Evolutionary conservation across 1,139 yeast genomes (phyloP), one percentile per base, ranked within the genome.

Genomic region (Suzukiozyma palmioleophila): DNA sequence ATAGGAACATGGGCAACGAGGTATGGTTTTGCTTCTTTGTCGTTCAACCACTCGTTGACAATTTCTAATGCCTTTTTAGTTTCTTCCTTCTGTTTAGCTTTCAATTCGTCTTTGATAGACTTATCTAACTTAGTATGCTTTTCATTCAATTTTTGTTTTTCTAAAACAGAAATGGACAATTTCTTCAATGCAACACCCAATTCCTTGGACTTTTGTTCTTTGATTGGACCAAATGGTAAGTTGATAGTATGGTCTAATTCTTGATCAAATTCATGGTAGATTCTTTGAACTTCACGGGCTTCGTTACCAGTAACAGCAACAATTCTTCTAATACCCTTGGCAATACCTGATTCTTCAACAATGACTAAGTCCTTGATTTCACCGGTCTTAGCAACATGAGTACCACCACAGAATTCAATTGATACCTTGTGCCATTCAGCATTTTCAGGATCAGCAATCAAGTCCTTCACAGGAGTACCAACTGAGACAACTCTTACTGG

Each of bases 341-440:
- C 97, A 62, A 92, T 92, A 66, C 98, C 98, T 47, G 89, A 79
- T 67, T 92, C 99, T 72, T 92, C 99, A 49, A 84, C 72, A 41
- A 92, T 77, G 33, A 92, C 86, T 50, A 92, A 79, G 53, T 86
- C 92, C 64, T 89, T 89, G 60, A 92, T 94, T 48, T 92, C 98
- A 44, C 92, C 86, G 16, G 98, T 90, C 62, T 84, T 83, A 39
- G 79, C 77, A 49, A 92, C 97, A 57, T 92, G 99, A 13, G 98
- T 92, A 66, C 99, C 99, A 67, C 99, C 99, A 68, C 99, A 92
- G 74, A 92, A 90, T 69, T 94, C 99, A 52, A 94, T 74, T 3
- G 97, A 87, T 53, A 77, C 72, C 39, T 77, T 69, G 51, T 64
- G 66, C 97, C 98, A 92, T 54, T 85, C 77, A 39, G 68, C 68